phyloP scores from a whole-genome alignment of 306 rosid species.

The Gillenia trifoliata region DNA sequence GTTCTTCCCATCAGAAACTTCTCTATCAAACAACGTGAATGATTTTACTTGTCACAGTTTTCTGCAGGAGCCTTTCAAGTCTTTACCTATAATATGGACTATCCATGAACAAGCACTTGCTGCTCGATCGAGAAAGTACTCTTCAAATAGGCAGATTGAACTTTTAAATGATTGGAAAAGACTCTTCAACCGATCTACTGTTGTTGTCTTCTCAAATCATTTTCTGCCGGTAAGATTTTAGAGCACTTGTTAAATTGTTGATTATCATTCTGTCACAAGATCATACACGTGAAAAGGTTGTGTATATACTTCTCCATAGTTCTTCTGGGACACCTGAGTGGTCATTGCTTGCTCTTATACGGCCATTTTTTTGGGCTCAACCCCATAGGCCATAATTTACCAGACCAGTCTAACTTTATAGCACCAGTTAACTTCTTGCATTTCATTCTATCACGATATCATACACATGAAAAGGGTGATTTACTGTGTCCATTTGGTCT shows the following conservation, averaged over 20 bases:
- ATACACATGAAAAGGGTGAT: background rate
- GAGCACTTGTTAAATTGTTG: conserved; percentile 2
- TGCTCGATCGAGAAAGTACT: conserved; percentile 59
- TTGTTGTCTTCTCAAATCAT: conserved; percentile 89
- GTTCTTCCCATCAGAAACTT: conserved; percentile 11
- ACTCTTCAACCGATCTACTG: conserved; percentile 83
- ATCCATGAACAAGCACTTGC: conserved; percentile 77
- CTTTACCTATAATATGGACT: conserved; percentile 83
- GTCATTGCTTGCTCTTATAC: background rate
- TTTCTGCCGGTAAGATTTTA: conserved; percentile 70
- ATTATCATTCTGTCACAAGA: conserved; percentile 3
- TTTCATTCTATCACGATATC: background rate
- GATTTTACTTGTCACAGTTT: conserved; percentile 74
- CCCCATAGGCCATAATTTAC: background rate
- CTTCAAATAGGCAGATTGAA: conserved; percentile 42
- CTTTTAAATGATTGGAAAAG: conserved; percentile 85
- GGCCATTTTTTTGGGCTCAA: background rate
- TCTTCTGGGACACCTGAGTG: background rate
- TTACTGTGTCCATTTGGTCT: background rate
- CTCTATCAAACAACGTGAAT: conserved; percentile 39
- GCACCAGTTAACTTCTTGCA: background rate
- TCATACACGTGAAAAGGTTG: conserved; percentile 1
- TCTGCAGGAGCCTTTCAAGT: conserved; percentile 95
- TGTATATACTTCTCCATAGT: background rate
- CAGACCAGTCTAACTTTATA: background rate